Percentiles rank a stretch among this genome's conserved stretches.
Evolutionary conservation across 441 rosid species (phyloP).

Genomic region (Gossypium gossypioides): DNA sequence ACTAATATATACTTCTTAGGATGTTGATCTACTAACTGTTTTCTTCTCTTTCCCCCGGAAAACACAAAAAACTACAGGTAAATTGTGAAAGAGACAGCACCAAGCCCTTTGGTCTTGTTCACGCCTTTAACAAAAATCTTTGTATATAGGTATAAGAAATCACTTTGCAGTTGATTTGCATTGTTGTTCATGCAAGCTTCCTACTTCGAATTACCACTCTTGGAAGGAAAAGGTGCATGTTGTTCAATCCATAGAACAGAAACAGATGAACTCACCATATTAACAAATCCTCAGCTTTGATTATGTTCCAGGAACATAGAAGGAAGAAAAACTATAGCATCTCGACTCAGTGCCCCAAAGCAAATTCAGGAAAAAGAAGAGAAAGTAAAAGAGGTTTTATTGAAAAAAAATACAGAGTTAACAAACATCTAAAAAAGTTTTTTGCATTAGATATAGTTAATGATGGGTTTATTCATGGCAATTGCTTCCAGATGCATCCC

Average conservation of each 20-base stretch:
- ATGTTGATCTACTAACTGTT: neutral
- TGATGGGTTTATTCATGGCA: neutral
- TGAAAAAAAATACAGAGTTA: neutral
- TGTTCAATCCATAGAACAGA: neutral
- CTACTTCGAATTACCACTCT: neutral
- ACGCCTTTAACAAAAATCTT: neutral
- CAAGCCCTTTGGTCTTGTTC: neutral
- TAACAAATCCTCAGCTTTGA: neutral
- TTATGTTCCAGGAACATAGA: neutral
- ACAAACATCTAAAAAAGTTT: neutral
- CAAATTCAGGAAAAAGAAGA: neutral
- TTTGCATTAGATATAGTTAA: neutral
- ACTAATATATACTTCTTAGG: neutral
- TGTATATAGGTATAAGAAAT: neutral
- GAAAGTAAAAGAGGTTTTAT: neutral
- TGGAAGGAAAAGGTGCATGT: neutral
- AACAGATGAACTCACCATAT: neutral
- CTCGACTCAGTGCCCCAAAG: neutral
- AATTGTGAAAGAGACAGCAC: neutral
- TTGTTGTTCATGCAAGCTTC: neutral
- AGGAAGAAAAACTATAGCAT: neutral
- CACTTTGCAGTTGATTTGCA: neutral
- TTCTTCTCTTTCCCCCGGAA: neutral
- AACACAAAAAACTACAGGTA: neutral
- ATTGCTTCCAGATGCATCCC: neutral